Evolutionary conservation across 306 rosid genomes (phyloP).

Genomic region (Quercus ilex): DNA sequence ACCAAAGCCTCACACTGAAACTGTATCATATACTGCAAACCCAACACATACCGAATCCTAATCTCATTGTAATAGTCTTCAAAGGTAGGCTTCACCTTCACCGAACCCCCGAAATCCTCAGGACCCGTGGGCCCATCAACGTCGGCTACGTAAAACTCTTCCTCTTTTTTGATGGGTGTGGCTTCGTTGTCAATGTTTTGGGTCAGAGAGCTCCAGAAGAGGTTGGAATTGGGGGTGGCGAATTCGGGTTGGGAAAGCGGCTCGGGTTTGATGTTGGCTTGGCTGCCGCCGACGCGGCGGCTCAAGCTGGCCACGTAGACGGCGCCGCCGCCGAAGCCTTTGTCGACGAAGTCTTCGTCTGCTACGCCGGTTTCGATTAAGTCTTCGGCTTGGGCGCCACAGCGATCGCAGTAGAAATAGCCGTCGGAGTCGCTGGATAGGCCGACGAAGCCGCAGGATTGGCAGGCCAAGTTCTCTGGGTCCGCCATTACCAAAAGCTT

Average conservation of each 20-base stretch:
- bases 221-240: constrained; percentile 33
- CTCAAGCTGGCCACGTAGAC: constrained; percentile 51
- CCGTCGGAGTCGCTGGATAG: constrained; percentile 54
- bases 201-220: constrained; percentile 36
- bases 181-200: constrained; percentile 25
- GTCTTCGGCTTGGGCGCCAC: constrained; percentile 55
- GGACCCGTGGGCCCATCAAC: constrained; percentile 44
- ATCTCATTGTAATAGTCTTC: constrained; percentile 58
- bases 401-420: constrained; percentile 58
- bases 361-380: constrained; percentile 58
- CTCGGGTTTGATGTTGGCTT: constrained; percentile 25
- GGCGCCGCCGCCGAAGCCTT: constrained; percentile 35
- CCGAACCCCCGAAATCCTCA: constrained; percentile 41
- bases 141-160: constrained; percentile 6
- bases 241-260: constrained; percentile 55
- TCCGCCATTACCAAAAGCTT: constrained; percentile 30
- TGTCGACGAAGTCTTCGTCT: constrained; percentile 47
- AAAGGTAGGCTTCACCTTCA: constrained; percentile 13
- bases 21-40: constrained; percentile 75
- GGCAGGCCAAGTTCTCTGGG: constrained; percentile 37
- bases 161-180: constrained; percentile 23
- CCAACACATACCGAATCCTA: constrained; percentile 68
- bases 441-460: constrained; percentile 45
- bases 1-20: constrained; percentile 78
- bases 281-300: constrained; percentile 35